Base-by-base conservation (phyloP, 352 stramenopile genomes). In the Globisporangium cederbergense region DNA sequence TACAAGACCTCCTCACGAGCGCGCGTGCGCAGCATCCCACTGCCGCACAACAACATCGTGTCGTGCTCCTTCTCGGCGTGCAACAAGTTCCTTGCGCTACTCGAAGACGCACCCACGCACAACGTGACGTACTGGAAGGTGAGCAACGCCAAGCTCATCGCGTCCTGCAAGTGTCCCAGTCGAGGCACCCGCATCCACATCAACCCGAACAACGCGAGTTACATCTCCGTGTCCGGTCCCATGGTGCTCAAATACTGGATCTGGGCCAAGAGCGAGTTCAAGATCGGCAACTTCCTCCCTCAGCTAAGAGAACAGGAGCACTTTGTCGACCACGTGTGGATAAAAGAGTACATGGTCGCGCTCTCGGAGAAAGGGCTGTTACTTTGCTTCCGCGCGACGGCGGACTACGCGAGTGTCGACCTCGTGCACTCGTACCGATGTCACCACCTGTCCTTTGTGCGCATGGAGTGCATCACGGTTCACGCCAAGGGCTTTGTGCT, bases 111-210 rank as follows among this genome's bases (percentile, higher is more conserved):
- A 18, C 86, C 84, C 43, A 69, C 79, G 3, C 81, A 93, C 58
- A 84, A 75, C 22, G 75, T 95, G 28, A 87, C 79, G 32, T 93
- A 91, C 62, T 95, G 82, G 83, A 93, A 95, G 64, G 75, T 89
- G 46, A 82, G 76, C 66, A 93, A 77, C 18, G 69, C 75, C n/a
- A 93, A 93, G 59, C 73, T 95, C 36, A 53, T 95, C 22, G 78
- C 83, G 28, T 83, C 76, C 0, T 78, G 78, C 62, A 89, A 89
- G 53, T 90, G 82, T 46, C 84, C 86, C 22, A 89, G 77, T 52
- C 76, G 83, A 6, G 84, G 82, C 3, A 74, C 77, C 7, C 72
- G 82, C 5, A 86, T 95, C 61, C 81, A 79, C 54, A 89, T 95
- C 68, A 78, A 78, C 58, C 86, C 86, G 28, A 75, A 68, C 25